Conservation (phyloP, 768 basidiomycete genomes). For the Hebeloma cylindrosporum region DNA sequence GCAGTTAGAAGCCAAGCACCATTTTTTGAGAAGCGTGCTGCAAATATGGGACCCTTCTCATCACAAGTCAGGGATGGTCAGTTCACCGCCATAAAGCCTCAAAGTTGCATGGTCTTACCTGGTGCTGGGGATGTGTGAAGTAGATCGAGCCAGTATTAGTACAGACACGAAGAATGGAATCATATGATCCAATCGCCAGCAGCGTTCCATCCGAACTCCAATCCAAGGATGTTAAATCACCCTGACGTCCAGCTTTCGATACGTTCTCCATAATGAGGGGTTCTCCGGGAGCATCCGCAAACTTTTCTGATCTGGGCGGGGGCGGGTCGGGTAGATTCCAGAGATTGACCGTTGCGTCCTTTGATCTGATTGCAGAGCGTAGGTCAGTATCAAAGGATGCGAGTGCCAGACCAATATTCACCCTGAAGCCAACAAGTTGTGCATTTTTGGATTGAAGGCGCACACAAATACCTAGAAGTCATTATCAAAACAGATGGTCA, state of each 20-base stretch:
- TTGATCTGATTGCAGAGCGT: conserved; percentile 51
- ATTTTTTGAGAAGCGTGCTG: conserved; percentile 70
- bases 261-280: conserved; percentile 52
- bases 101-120: conserved; percentile 43
- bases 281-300: conserved; percentile 31
- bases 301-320: conserved; percentile 25
- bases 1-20: conserved; percentile 75
- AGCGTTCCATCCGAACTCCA: conserved; percentile 77
- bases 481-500: background rate
- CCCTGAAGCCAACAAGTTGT: conserved; percentile 71
- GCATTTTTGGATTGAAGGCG: conserved; percentile 69
- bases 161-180: conserved; percentile 68
- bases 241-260: conserved; percentile 41
- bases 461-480: conserved; percentile 70
- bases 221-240: conserved; percentile 74
- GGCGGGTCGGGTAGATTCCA: conserved; percentile 62
- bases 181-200: conserved; percentile 78
- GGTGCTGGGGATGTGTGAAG: conserved; percentile 61
- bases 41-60: conserved; percentile 78
- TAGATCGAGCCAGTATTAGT: conserved; percentile 61
- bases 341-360: conserved; percentile 71
- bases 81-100: conserved; percentile 10
- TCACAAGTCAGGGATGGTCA: conserved; percentile 29
- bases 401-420: conserved; percentile 30
- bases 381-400: conserved; percentile 4